Evolutionary conservation across 2,329 filamentous ascomycete genomes (phyloP).

Genomic region (Neofusicoccum kwambonambiense): DNA sequence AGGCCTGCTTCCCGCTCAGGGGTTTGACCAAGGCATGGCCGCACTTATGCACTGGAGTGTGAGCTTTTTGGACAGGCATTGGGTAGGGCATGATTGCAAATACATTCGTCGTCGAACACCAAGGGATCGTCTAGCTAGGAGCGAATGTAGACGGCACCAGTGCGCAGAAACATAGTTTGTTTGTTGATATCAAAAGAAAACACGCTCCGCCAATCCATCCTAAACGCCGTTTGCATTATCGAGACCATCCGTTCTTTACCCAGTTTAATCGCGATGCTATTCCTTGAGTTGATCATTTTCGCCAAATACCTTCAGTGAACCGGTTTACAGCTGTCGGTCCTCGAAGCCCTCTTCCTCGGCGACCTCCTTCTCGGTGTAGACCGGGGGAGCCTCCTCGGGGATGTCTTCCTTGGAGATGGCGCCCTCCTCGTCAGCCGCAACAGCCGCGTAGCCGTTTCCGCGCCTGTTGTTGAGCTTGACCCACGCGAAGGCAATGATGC

Average conservation of each 20-base stretch:
- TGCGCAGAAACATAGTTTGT: background rate
- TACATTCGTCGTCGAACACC: no score
- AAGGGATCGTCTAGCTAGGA: background rate
- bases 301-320: background rate
- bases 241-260: background rate
- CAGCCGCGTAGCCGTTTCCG: slow-evolving; percentile 28
- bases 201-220: background rate
- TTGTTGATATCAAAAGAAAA: background rate
- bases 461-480: slow-evolving; percentile 45
- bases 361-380: slow-evolving; percentile 39
- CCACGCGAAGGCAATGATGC: slow-evolving; percentile 59
- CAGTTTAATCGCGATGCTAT: background rate
- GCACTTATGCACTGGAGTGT: no score
- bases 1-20: background rate
- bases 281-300: background rate
- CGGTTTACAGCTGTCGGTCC: slow-evolving; percentile 8
- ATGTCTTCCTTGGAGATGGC: slow-evolving; percentile 29
- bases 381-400: slow-evolving; percentile 36
- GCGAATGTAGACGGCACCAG: background rate
- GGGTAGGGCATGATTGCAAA: background rate
- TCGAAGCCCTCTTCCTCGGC: slow-evolving; percentile 22
- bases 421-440: slow-evolving; percentile 28
- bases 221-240: background rate
- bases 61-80: background rate
- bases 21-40: background rate